These are phyloP conservation scores for Tricholoma hemisulphureum DNA, from an alignment of 768 basidiomycete genomes.

Conservation along the genomic window DNA sequence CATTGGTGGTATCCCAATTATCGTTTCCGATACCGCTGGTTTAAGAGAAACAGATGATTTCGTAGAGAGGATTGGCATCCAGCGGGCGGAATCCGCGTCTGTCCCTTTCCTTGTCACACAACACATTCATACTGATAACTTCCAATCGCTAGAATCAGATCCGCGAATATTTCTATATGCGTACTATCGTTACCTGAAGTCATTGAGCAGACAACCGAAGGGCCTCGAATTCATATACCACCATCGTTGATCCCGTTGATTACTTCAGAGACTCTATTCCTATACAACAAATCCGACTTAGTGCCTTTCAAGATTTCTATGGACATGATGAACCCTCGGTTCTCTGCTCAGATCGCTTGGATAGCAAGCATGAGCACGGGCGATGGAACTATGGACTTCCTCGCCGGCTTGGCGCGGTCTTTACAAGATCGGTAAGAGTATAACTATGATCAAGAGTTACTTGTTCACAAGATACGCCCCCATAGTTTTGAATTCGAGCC, in stretches of 20 bases:
- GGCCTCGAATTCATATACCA: constrained; percentile 35
- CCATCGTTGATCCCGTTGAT: constrained; percentile 49
- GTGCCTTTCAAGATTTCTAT: constrained; percentile 12
- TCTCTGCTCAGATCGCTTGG: constrained; percentile 44
- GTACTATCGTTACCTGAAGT: constrained; percentile 69
- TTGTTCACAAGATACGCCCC: not conserved
- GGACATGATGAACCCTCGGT: not conserved
- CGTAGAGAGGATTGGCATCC: constrained; percentile 80
- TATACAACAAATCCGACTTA: constrained; percentile 81
- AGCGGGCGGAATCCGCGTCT: constrained; percentile 68
- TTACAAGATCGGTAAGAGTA: constrained; percentile 48
- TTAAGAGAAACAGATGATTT: constrained; percentile 64
- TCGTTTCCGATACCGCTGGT: constrained; percentile 85
- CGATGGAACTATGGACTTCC: constrained; percentile 55
- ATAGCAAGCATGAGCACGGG: constrained; percentile 58
- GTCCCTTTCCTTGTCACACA: constrained; percentile 23
- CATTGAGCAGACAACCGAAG: constrained; percentile 14
- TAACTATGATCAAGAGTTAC: not conserved
- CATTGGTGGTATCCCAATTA: constrained; percentile 81
- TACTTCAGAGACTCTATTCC: constrained; percentile 56
- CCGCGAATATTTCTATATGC: constrained; percentile 74
- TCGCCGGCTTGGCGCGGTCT: constrained; percentile 52
- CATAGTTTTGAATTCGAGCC: constrained; percentile 29
- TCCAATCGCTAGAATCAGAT: constrained; percentile 47
- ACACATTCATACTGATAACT: not conserved